phyloP scores from a whole-genome alignment of 768 basidiomycete species.

The Boletus rex-veris region DNA sequence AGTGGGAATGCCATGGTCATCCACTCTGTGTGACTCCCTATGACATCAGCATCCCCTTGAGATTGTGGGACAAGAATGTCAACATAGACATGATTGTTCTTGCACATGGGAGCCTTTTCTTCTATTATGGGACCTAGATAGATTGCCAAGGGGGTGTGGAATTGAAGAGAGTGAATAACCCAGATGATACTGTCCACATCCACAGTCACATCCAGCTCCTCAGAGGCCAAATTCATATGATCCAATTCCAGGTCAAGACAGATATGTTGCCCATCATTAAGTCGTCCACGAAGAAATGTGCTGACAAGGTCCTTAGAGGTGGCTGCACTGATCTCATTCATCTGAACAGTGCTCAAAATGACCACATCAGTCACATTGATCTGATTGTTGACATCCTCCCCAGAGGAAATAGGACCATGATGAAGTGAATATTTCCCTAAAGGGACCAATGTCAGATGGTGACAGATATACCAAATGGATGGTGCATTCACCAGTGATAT shows the following conservation, averaged over 20 bases:
- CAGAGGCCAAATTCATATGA: background rate
- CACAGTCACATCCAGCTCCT: background rate
- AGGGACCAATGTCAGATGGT: background rate
- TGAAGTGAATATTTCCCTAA: background rate
- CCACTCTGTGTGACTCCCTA: conserved; percentile 8
- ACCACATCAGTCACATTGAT: background rate
- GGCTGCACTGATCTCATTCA: background rate
- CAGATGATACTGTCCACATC: conserved; percentile 22
- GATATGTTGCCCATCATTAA: background rate
- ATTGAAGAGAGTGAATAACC: conserved; percentile 1
- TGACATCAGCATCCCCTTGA: background rate
- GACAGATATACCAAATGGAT: too few species aligned
- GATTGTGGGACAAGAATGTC: conserved; percentile 14
- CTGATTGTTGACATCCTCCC: background rate
- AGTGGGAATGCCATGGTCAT: background rate
- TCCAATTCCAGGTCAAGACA: conserved; percentile 5
- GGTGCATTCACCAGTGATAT: background rate
- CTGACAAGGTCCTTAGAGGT: background rate
- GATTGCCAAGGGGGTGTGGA: background rate
- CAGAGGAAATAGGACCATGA: background rate
- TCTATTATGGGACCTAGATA: conserved; percentile 1
- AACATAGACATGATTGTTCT: conserved; percentile 17
- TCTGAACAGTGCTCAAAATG: background rate
- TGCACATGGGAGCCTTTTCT: conserved; percentile 5
- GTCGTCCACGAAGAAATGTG: conserved; percentile 2